phyloP scores from a whole-genome alignment of 2,329 filamentous ascomycete genomes.

The Epichloe gansuensis region DNA sequence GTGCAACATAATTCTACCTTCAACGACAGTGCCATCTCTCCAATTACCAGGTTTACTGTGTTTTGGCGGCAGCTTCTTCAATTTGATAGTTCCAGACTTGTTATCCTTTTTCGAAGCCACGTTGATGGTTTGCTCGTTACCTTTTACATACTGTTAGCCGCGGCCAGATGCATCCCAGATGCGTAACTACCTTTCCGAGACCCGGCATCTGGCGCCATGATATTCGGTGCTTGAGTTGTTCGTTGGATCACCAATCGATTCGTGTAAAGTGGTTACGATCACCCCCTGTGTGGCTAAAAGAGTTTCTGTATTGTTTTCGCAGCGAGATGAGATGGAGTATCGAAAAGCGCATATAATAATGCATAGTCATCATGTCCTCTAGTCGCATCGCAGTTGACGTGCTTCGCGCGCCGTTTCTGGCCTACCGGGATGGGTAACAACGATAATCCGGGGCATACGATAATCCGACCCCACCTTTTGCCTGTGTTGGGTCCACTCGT shows the following conservation, averaged over 20 bases:
- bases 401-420: not conserved
- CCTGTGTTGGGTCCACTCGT: not conserved
- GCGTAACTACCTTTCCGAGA: slow-evolving; percentile 17
- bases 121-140: slow-evolving; percentile 43
- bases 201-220: slow-evolving; percentile 12
- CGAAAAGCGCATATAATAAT: not conserved
- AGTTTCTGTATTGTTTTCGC: not conserved
- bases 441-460: slow-evolving; percentile 5
- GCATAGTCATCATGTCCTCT: not conserved
- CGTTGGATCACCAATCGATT: not conserved
- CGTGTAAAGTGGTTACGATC: not conserved
- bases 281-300: not conserved
- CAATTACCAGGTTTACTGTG: slow-evolving; percentile 57
- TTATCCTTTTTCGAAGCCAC: slow-evolving; percentile 44
- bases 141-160: slow-evolving; percentile 1
- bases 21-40: slow-evolving; percentile 52
- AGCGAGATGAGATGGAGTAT: not conserved
- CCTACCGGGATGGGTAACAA: not conserved
- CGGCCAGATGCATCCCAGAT: not conserved
- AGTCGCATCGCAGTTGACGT: not conserved
- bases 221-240: not conserved
- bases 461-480: slow-evolving; percentile 5
- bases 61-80: slow-evolving; percentile 51
- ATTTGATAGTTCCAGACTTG: slow-evolving; percentile 41
- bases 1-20: slow-evolving; percentile 32